Base-by-base conservation (phyloP, 2,329 filamentous ascomycete species). In the Fusarium sp. region DNA sequence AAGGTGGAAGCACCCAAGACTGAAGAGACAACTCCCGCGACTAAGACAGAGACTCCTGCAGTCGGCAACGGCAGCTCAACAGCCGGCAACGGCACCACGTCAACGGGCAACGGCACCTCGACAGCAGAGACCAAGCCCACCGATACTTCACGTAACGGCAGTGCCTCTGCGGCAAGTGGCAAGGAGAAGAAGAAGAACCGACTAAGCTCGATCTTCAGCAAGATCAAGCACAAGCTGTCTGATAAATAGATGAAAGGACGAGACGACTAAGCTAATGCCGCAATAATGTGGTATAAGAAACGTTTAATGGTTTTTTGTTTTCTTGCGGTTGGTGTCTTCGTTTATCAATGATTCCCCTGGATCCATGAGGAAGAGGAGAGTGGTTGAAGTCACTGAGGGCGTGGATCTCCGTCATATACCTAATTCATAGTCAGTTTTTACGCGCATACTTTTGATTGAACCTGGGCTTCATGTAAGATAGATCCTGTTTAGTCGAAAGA, bases 131-230 rank as follows among this genome's bases (percentile, higher is more conserved):
- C 57, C 55, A 75, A 74, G 69, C 49, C 75, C 20, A 60, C 62
- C 12, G 71, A 72, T 51, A 26, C 65, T 16, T 52, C 63, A 13
- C 57, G 57, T 16, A 67, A 67, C 10, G 64, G 64, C 18, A 67
- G 64, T 51, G 66, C 67, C 45, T 56, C 69, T 20, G 61, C 67
- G 6, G 64, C 67, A n/a, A 70, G 50, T 15, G 62, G 82, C 16
- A 84, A 88, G 52, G 88, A 87, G 81, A 91, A 91, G 81, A 91
- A 91, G 83, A 90, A 89, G 84, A 83, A 87, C 78, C 84, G 89
- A 55, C 73, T 90, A 62, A 91, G 89, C 78, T 80, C 84, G 54
- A 85, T 91, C 72, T 87, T 92, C 75, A 82, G 79, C 79, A 88
- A 86, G 81, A 74, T 88, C 73, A 85, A 84, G 79, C 76, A 80